Percentiles rank a stretch among this genome's conserved stretches.
phyloP scores from a whole-genome alignment of 2,329 filamentous ascomycete species.

The Fusarium multiceps region DNA sequence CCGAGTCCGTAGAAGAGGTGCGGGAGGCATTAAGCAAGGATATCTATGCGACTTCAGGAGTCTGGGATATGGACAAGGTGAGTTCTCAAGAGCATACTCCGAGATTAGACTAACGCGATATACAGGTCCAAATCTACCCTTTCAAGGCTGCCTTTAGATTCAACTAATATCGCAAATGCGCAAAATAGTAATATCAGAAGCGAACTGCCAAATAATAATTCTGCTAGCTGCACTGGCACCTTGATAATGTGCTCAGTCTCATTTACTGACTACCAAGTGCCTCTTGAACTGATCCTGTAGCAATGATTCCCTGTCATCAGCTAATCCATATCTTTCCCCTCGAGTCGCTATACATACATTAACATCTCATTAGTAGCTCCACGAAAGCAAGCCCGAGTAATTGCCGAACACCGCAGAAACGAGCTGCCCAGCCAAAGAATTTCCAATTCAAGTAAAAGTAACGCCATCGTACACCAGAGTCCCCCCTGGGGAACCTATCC shows the following conservation, averaged over 20 bases:
- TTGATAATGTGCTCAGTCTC: constrained; percentile 4
- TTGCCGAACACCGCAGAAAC: constrained; percentile 30
- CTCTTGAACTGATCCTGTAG: neutral
- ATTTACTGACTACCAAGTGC: neutral
- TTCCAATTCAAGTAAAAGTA: constrained; percentile 31
- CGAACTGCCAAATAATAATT: neutral
- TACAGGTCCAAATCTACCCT: constrained; percentile 63
- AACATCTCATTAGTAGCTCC: constrained; percentile 18
- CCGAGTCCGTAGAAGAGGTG: constrained; percentile 76
- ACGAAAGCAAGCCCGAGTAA: constrained; percentile 11
- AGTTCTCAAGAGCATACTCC: constrained; percentile 18
- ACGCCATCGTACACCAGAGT: constrained; percentile 40
- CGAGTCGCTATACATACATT: neutral
- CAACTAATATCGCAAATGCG: constrained; percentile 13
- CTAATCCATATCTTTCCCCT: neutral
- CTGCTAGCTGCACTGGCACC: constrained; percentile 1
- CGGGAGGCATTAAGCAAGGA: constrained; percentile 75
- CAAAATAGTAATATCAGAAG: too few species aligned
- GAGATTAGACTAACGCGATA: neutral
- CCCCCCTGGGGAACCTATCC: neutral
- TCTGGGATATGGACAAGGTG: constrained; percentile 83
- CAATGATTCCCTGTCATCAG: neutral
- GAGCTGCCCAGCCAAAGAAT: constrained; percentile 25
- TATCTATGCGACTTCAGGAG: constrained; percentile 75
- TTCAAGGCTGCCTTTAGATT: constrained; percentile 58